Evolutionary conservation across 2,329 filamentous ascomycete species (phyloP), one percentile per base, ranked within the genome.

Genomic region (Aspergillus ochraceus): DNA sequence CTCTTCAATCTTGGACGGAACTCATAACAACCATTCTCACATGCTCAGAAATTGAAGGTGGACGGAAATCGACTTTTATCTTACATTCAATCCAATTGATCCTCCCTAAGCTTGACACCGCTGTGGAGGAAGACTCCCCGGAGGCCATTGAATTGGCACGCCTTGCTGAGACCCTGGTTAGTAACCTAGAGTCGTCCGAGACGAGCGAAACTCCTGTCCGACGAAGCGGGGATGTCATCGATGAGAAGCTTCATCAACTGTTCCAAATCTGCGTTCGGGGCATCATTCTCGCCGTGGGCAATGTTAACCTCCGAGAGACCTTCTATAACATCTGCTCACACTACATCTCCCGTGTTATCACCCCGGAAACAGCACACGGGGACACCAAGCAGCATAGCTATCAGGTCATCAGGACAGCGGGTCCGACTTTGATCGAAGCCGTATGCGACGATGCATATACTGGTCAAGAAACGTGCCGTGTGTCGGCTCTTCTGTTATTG

Each of bases 251-350:
- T 0, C 93, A 92, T 71, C 90, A 97, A 71, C 84, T 98, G 4
- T 97, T 99, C 81, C 90, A 96, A 63, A 86, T 92, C 45, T 93
- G 91, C 62, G 81, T 97, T 14, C 85, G 88, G 67, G 91, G 92
- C 5, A 89, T 96, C 57, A 86, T 88, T 64, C 88, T 90, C 62
- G 88, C 90, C 70, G 84, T 88, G 1, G 88, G 89, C 4, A 88
- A 86, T 55, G 80, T 90, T 17, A 83, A 87, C 57, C 80, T 99
- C 45, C 88, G 95, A 54, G 88, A 95, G 59, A 84, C 90, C 22
- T 94, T 96, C 76, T 99, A 98, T 75, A 90, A 90, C 69, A 96
- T 97, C 68, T 93, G 90, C 78, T 94, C 93, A 73, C 87, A 90
- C 20, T 96, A 96, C 72, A 83, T 97, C 55, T 86, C 86, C 4